A percentile compares a stretch with the other conserved stretches of the same genome.
Conservation (phyloP, 2,329 filamentous ascomycete species). For the Neofusicoccum ribis region DNA sequence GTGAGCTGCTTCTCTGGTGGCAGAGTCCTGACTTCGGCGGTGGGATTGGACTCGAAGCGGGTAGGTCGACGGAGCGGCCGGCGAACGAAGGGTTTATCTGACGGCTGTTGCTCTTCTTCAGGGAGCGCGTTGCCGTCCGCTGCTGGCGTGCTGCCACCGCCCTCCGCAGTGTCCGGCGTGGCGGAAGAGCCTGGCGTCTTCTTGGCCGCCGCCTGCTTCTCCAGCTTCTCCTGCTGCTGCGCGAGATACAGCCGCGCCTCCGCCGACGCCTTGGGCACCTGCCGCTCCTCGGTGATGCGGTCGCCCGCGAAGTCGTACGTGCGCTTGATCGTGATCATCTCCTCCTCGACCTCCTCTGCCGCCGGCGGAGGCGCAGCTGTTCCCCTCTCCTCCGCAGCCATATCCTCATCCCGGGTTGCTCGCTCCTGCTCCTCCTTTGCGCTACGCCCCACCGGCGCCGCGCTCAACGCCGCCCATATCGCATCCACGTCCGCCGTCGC, state of each 20-base stretch:
- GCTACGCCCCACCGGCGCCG: slow-evolving; percentile 39
- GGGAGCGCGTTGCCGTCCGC: background rate
- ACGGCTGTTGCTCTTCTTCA: background rate
- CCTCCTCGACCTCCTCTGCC: slow-evolving; percentile 25
- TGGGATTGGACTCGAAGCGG: slow-evolving; percentile 54
- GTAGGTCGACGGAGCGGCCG: slow-evolving; percentile 48
- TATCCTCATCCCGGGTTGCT: background rate
- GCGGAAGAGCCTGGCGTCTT: slow-evolving; percentile 41
- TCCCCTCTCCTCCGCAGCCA: slow-evolving; percentile 13
- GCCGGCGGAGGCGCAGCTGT: background rate
- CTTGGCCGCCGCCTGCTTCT: slow-evolving; percentile 24
- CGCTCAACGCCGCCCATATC: slow-evolving; percentile 67
- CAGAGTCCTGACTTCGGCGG: slow-evolving; percentile 47
- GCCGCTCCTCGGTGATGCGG: slow-evolving; percentile 70
- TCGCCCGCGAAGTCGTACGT: slow-evolving; percentile 75
- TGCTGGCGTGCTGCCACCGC: background rate
- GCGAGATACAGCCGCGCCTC: slow-evolving; percentile 56
- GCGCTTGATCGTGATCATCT: slow-evolving; percentile 64
- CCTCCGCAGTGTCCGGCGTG: background rate
- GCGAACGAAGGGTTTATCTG: slow-evolving; percentile 27
- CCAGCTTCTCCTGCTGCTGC: slow-evolving; percentile 31
- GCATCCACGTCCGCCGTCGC: slow-evolving; percentile 72
- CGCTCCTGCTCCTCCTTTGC: background rate
- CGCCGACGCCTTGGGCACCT: slow-evolving; percentile 59
- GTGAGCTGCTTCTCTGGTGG: slow-evolving; percentile 45